Conservation (phyloP, 441 rosid genomes). For the Arabidopsis lyrata region DNA sequence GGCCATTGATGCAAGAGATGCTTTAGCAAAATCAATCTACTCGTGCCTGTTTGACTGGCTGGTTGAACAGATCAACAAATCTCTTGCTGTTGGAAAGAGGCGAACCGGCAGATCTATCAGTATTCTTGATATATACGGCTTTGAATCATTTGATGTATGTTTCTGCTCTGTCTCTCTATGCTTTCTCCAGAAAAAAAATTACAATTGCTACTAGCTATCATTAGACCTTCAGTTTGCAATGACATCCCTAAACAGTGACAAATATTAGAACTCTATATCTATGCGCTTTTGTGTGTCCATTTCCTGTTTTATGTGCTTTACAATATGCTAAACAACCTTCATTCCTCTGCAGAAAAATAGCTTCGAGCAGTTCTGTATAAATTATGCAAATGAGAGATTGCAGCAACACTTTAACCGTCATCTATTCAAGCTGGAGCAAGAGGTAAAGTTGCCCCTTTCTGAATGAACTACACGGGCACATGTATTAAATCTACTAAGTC, state of each 20-base stretch:
- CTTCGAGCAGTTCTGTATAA: slow-evolving; percentile 99
- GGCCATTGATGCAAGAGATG: slow-evolving; percentile 97
- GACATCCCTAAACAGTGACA: slow-evolving; percentile 9
- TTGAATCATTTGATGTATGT: slow-evolving; percentile 97
- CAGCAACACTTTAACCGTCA: slow-evolving; percentile 99
- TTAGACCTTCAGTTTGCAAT: slow-evolving; percentile 21
- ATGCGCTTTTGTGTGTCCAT: slow-evolving; percentile 19
- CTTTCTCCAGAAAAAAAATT: slow-evolving; percentile 23
- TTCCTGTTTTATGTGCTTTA: slow-evolving; percentile 15
- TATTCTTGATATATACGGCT: slow-evolving; percentile 99
- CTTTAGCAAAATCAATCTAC: slow-evolving; percentile 95
- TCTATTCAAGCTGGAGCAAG: slow-evolving; percentile 97
- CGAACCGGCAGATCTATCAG: slow-evolving; percentile 98
- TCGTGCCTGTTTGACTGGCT: slow-evolving; percentile 96
- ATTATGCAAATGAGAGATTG: slow-evolving; percentile 98
- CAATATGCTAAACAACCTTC: slow-evolving; percentile 24
- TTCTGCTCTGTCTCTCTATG: slow-evolving; percentile 30
- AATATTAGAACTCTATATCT: slow-evolving; percentile 11
- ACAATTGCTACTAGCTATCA: slow-evolving; percentile 14
- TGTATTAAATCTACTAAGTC: slow-evolving; percentile 10
- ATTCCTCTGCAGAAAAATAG: slow-evolving; percentile 82
- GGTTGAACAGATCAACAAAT: slow-evolving; percentile 96
- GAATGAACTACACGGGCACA: slow-evolving; percentile 10
- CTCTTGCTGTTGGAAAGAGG: slow-evolving; percentile 96
- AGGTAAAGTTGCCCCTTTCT: slow-evolving; percentile 56